These are phyloP conservation scores for Ensete ventricosum DNA, from an alignment of 176 grass and related monocot genomes.

Conservation along the genomic window DNA sequence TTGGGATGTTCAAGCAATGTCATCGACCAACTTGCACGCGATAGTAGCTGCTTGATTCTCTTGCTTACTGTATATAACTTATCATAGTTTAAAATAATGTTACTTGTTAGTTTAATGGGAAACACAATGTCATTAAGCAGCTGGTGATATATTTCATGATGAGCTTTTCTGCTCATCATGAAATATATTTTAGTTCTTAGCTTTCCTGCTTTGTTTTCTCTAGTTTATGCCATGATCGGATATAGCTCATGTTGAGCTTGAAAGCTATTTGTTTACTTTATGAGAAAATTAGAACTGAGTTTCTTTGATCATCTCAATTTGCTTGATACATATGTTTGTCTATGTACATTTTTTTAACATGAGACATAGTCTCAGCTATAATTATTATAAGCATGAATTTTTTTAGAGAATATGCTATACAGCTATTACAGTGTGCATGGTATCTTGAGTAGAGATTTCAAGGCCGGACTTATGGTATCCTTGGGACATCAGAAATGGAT, in stretches of 20 bases:
- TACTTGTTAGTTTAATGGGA: neutral
- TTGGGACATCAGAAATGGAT: constrained; percentile 85
- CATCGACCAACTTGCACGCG: neutral
- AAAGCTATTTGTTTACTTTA: neutral
- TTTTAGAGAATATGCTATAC: neutral
- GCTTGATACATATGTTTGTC: neutral
- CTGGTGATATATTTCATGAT: neutral
- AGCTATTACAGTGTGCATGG: constrained; percentile 6
- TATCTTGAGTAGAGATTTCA: constrained; percentile 75
- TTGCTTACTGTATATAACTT: neutral
- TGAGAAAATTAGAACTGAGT: neutral
- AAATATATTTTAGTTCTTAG: too few species aligned
- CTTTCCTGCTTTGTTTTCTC: neutral
- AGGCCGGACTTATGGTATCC: constrained; percentile 88
- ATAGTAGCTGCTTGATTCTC: neutral
- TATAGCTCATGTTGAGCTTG: neutral
- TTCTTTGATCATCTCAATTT: neutral
- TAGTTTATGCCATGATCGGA: neutral
- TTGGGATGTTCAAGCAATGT: neutral
- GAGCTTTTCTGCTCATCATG: too few species aligned
- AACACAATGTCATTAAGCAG: neutral
- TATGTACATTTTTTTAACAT: neutral
- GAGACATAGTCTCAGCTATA: neutral
- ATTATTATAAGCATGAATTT: neutral
- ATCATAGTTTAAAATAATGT: neutral